Percentiles rank a stretch among this genome's conserved stretches.
phyloP scores from a whole-genome alignment of 2,329 filamentous ascomycete species.

The Akanthomyces muscarius region DNA sequence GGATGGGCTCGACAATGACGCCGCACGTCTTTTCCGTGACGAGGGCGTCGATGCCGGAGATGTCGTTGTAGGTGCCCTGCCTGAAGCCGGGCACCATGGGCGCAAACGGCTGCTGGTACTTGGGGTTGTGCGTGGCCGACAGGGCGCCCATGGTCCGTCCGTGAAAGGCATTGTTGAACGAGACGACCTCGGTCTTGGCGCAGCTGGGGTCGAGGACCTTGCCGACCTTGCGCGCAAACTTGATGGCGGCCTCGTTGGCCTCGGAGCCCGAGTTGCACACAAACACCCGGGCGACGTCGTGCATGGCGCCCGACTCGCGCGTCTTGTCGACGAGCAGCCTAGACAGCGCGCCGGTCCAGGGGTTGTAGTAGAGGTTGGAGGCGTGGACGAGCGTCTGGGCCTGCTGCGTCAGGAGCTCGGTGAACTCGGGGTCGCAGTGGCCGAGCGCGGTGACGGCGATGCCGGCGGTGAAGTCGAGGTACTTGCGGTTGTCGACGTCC shows the following conservation, averaged over 20 bases:
- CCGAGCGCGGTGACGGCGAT: conserved; percentile 94
- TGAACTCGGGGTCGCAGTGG: conserved; percentile 79
- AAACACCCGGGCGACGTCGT: conserved; percentile 74
- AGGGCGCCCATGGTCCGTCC: conserved; percentile 93
- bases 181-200: conserved; percentile 78
- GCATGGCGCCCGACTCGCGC: conserved; percentile 73
- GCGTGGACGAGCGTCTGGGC: conserved; percentile 78
- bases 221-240: conserved; percentile 90
- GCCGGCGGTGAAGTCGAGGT: conserved; percentile 91
- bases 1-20: conserved; percentile 94
- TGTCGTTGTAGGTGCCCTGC: conserved; percentile 82
- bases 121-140: conserved; percentile 95
- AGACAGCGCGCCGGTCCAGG: conserved; percentile 87
- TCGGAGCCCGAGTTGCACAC: conserved; percentile 96
- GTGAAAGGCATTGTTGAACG: conserved; percentile 90
- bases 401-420: conserved; percentile 73
- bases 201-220: conserved; percentile 69
- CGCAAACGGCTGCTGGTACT: conserved; percentile 92
- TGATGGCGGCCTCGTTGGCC: conserved; percentile 96
- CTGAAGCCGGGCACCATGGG: conserved; percentile 94
- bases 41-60: conserved; percentile 64
- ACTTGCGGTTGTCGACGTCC: conserved; percentile 84
- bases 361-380: conserved; percentile 96
- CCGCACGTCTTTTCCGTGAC: conserved; percentile 85
- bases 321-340: conserved; percentile 82